phyloP scores from a whole-genome alignment of 2,329 filamentous ascomycete species.

The Trichoderma sp. region DNA sequence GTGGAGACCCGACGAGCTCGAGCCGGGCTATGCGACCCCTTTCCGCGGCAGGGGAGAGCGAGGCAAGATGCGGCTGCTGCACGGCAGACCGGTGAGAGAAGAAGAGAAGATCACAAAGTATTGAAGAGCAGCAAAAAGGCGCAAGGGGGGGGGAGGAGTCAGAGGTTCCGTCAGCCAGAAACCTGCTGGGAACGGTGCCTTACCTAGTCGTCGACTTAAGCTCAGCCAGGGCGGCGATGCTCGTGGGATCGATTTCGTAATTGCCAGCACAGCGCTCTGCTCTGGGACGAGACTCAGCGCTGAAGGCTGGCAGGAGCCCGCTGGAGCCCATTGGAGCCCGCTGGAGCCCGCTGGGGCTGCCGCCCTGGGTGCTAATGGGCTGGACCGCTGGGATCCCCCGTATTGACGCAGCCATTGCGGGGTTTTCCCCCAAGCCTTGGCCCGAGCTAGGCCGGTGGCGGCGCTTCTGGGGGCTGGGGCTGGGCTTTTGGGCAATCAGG shows the following conservation, averaged over 20 bases:
- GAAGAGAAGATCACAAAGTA: background rate
- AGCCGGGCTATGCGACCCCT: conserved; percentile 12
- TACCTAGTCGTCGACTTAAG: conserved; percentile 27
- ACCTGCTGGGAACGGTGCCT: conserved; percentile 3
- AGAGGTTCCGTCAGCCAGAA: background rate
- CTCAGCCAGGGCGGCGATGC: conserved; percentile 5
- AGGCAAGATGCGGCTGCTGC: conserved; percentile 17
- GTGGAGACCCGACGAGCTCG: background rate
- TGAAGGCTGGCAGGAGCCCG: background rate
- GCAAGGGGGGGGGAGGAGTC: conserved; percentile 25
- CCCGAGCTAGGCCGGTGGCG: conserved; percentile 23
- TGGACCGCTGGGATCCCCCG: conserved; percentile 23
- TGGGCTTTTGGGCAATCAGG: conserved; percentile 22
- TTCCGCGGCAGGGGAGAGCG: conserved; percentile 1
- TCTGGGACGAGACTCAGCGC: background rate
- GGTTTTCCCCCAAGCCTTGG: conserved; percentile 20
- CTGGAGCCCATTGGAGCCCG: conserved; percentile 6
- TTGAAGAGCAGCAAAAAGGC: conserved; percentile 18
- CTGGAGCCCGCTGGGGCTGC: conserved; percentile 4
- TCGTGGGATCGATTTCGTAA: conserved; percentile 11
- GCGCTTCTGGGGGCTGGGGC: conserved; percentile 6
- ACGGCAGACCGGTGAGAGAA: background rate
- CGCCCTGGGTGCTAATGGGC: conserved; percentile 5
- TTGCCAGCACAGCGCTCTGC: conserved; percentile 7
- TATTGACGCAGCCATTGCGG: conserved; percentile 10